Base-by-base conservation (phyloP, 148 eudicot species). In the Rhododendron ferrugineum region DNA sequence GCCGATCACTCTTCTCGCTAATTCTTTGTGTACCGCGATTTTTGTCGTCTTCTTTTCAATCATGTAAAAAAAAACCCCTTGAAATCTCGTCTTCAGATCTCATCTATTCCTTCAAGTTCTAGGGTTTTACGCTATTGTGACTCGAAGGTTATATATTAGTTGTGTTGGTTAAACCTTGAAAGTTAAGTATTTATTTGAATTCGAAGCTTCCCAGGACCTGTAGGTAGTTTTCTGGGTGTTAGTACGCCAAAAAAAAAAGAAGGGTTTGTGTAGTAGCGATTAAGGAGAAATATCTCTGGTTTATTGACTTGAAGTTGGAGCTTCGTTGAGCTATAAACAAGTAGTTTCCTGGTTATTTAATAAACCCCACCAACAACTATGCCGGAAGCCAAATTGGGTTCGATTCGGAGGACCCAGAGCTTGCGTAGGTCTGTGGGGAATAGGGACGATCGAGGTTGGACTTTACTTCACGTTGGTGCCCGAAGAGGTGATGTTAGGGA, bases 381-480 rank as follows among this genome's bases (percentile, higher is more conserved):
- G 84, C 84, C 84, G 1, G 75, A 82, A 62, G 84, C 42, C 20
- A 47, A 60, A 74, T 42, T 62, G 75, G 36, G 84, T 52, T 82
- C 75, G 2, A 40, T 6, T 82, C 52, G 64, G 1, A 28, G 82
- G 70, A 81, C 82, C 52, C 46, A 66, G 32, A 64, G 80, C n/a
- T 42, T 58, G n/a, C 40, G 16, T 74, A 60, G 74, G 60, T 81
- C 73, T n/a, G 73, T 52, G 56, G 56, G 13, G 20, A 64, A 86
- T 44, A 82, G 75, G 82, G 88, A 86, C 49, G 88, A 82, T 82
- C 88, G 88, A 13, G 88, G 88, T 82, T 86, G 88, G 88, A 82
- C 88, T 74, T 11, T 60, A 56, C 85, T 86, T 58, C 88, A 86
- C n/a, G 28, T 86, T 30, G 79, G 85, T 82, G 88, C 88, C 84